Base-by-base conservation (phyloP, 202 grass and related monocot genomes). In the Bolboschoenoplectus hybrid region DNA sequence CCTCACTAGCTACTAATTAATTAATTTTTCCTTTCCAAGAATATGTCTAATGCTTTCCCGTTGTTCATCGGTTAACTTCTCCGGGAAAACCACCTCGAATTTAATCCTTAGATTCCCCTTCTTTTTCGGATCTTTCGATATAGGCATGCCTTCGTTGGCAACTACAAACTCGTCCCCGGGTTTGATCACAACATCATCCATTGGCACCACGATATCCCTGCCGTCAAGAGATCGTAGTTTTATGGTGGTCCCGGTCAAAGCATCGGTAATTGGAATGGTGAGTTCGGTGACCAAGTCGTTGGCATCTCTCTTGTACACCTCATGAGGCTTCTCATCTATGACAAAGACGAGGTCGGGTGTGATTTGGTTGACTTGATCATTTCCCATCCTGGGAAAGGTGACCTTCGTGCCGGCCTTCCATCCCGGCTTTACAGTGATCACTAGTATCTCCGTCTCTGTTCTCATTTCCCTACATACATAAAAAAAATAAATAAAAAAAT, bases 401-500 rank as follows among this genome's bases (percentile, higher is more conserved):
- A 97, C 89, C 79, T 94, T 97, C 3, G 94, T 97, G 10, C 94
- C 92, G 39, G 92, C 92, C 85, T 94, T 97, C 94, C 92, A 97
- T 85, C 94, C 94, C 3, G 94, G 90, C 67, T 97, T 92, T 84
- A 97, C 90, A 81, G 94, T 91, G 17, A 97, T 94, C 1, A 81
- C 88, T 74, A 94, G 1, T 2, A 94, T 82, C 63, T 97, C 94
- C 0, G 88, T 89, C 50, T 92, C 94, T 1, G 85, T 82, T 47
- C 84, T 90, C 89, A 73, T 79, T 43, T 72, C 84, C 66, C 94
- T 94, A 55, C 3, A 17, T 76, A 41, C 43, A 40, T 36, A 5
- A 60, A 16, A 46, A 26, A 26, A 34, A 34, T 14, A 67, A 14
- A 7, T 71, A 14, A 5, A 5, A 26, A 64, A 8, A 64, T 52